phyloP scores from a whole-genome alignment of 257 asterid species.

The Nicotiana benthamiana region DNA sequence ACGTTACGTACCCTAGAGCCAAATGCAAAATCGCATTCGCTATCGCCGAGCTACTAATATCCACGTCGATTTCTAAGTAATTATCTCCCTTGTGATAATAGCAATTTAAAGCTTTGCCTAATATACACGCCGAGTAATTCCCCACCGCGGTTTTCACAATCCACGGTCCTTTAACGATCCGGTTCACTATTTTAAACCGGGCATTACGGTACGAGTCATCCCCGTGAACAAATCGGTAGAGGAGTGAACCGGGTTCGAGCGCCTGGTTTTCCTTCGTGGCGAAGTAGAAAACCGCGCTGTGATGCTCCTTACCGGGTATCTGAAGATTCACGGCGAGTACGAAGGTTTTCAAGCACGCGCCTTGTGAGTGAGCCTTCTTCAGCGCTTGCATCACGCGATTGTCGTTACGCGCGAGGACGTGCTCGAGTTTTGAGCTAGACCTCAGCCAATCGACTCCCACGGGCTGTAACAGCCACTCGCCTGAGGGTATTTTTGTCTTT shows the following conservation, averaged over 20 bases:
- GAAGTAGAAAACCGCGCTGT: constrained; percentile 85
- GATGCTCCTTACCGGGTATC: constrained; percentile 82
- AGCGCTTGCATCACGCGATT: constrained; percentile 61
- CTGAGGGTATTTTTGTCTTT: constrained; percentile 53
- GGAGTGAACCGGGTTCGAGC: constrained; percentile 44
- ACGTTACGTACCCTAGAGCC: constrained; percentile 74
- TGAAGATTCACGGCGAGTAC: constrained; percentile 72
- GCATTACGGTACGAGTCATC: constrained; percentile 58
- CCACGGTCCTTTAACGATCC: constrained; percentile 92
- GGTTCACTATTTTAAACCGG: constrained; percentile 81
- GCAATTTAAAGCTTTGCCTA: constrained; percentile 81
- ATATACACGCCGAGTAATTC: constrained; percentile 71
- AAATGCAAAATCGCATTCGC: constrained; percentile 76
- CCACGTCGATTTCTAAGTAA: constrained; percentile 86
- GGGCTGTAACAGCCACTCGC: constrained; percentile 60
- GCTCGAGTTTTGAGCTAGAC: constrained; percentile 73
- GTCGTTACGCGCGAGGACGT: constrained; percentile 70
- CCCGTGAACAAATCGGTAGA: constrained; percentile 60
- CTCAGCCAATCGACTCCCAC: constrained; percentile 97
- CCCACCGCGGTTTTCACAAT: constrained; percentile 86
- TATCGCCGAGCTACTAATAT: constrained; percentile 80
- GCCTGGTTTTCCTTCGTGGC: constrained; percentile 49
- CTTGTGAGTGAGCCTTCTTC: constrained; percentile 27
- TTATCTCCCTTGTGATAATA: constrained; percentile 56
- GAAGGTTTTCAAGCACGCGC: constrained; percentile 39